phyloP scores from a whole-genome alignment of 768 basidiomycete species.

The Boletus vermiculosoides region DNA sequence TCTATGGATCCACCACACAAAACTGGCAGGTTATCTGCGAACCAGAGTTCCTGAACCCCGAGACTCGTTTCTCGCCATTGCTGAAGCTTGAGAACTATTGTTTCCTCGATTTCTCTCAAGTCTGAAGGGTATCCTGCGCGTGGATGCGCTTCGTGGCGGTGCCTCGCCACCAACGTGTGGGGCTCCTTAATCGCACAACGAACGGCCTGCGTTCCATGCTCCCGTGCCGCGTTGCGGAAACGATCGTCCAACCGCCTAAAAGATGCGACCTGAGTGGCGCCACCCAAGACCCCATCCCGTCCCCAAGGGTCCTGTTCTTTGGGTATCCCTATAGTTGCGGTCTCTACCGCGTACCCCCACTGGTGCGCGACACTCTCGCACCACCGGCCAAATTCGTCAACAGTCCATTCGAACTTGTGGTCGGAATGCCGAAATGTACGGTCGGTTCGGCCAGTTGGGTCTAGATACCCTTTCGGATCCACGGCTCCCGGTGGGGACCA shows the following conservation, averaged over 20 bases:
- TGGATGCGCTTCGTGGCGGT: slow-evolving; percentile 53
- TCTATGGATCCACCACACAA: slow-evolving; percentile 37
- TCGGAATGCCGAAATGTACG: slow-evolving; percentile 79
- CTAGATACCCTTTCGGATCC: slow-evolving; percentile 51
- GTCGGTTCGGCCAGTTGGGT: slow-evolving; percentile 73
- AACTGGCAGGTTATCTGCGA: slow-evolving; percentile 37
- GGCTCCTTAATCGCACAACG: slow-evolving; percentile 12
- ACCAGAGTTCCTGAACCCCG: slow-evolving; percentile 46
- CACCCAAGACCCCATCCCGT: slow-evolving; percentile 61
- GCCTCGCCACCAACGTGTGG: slow-evolving; percentile 49
- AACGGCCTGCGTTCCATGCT: slow-evolving; percentile 6
- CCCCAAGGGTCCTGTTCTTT: slow-evolving; percentile 67
- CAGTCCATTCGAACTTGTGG: slow-evolving; percentile 90
- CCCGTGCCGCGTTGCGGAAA: slow-evolving; percentile 34
- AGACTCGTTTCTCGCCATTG: slow-evolving; percentile 48
- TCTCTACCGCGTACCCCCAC: slow-evolving; percentile 72
- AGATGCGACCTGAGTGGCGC: slow-evolving; percentile 64
- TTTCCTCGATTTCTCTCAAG: slow-evolving; percentile 46
- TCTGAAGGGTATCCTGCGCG: slow-evolving; percentile 43
- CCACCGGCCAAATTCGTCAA: slow-evolving; percentile 67
- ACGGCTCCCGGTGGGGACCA: slow-evolving; percentile 58
- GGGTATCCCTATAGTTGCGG: slow-evolving; percentile 58
- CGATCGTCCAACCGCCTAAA: slow-evolving; percentile 51
- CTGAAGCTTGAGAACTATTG: slow-evolving; percentile 54
- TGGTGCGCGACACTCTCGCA: slow-evolving; percentile 53